Base-by-base conservation (phyloP, 1,139 yeast genomes). In the Oligophagozyma castellii region DNA sequence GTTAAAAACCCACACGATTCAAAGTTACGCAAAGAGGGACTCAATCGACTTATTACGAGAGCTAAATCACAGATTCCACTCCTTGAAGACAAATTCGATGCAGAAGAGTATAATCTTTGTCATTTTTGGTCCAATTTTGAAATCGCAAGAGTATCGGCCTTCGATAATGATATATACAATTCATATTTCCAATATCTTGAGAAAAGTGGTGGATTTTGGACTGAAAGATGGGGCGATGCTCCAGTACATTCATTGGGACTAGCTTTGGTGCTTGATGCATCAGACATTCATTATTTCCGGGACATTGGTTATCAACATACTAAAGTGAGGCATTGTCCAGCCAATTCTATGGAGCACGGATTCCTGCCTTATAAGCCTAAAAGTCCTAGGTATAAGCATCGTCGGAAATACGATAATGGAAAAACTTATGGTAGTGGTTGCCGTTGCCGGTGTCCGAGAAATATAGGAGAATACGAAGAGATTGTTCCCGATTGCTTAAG, bases 101-200 rank as follows among this genome's bases (percentile, higher is more conserved):
- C 70, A 14, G 77, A 77, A 43, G 76, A 73, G 36, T 83, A 74
- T 53, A 81, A 77, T 48, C 46, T 77, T 46, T 78, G 93, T 43
- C 95, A 84, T 55, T 84, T 83, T 56, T 84, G 95, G 95, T 73
- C 92, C 22, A 84, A 84, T 56, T 84, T 84, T 48, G 95, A 84
- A 51, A 84, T 84, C 43, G 94, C 95, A 2, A 57, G 80, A 30
- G 67, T 81, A 3, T 83, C 74, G 42, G 52, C 83, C 12, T 84
- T 83, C 61, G 63, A 66, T 21, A 70, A 79, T 14, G 64, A 68
- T 8, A 52, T 62, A 15, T 84, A 84, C 51, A 62, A 70, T 33
- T 61, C 63, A 14, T 83, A 75, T 47, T 80, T 78, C 49, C 55
- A 72, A 21, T 70, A 63, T 38, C 55, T 84, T 31, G 95, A 84